Evolutionary conservation across 371 early-diverging fungal species (phyloP).

Genomic region (Mortierella sp.): DNA sequence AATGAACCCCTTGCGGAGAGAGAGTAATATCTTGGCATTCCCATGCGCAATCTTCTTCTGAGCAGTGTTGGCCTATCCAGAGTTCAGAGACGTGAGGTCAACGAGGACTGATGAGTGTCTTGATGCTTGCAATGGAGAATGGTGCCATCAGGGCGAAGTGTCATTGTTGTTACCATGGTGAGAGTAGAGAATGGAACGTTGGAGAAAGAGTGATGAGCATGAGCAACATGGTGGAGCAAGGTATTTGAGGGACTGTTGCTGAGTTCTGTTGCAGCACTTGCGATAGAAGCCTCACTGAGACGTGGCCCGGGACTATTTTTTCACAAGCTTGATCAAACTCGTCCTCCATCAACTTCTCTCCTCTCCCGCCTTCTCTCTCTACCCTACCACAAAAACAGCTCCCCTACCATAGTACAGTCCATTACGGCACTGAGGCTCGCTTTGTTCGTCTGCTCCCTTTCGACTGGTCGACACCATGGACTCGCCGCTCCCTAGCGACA

Average conservation of each 20-base stretch:
- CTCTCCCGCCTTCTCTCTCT: neutral
- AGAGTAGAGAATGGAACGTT: neutral
- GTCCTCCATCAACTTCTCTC: neutral
- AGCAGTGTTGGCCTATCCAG: slow-evolving; percentile 78
- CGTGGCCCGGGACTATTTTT: too few species aligned
- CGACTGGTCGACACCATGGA: slow-evolving; percentile 18
- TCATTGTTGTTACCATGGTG: slow-evolving; percentile 5
- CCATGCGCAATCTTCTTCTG: slow-evolving; percentile 78
- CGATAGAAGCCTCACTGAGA: too few species aligned
- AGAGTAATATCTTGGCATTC: slow-evolving; percentile 68
- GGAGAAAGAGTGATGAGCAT: too few species aligned
- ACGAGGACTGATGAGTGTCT: too few species aligned
- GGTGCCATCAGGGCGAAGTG: neutral
- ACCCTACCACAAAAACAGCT: too few species aligned
- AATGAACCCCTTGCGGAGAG: slow-evolving; percentile 69
- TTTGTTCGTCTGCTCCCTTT: neutral
- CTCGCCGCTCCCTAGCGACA: slow-evolving; percentile 34
- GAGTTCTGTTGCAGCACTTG: neutral
- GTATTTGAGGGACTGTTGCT: too few species aligned
- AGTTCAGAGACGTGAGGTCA: too few species aligned
- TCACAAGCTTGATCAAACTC: neutral
- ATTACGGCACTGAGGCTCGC: too few species aligned
- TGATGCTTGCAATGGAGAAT: too few species aligned
- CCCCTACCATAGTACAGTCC: too few species aligned
- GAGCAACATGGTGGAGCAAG: too few species aligned